These are phyloP conservation scores for Alternaria infectoria DNA, from an alignment of 2,329 filamentous ascomycete genomes.

Conservation along the genomic window DNA sequence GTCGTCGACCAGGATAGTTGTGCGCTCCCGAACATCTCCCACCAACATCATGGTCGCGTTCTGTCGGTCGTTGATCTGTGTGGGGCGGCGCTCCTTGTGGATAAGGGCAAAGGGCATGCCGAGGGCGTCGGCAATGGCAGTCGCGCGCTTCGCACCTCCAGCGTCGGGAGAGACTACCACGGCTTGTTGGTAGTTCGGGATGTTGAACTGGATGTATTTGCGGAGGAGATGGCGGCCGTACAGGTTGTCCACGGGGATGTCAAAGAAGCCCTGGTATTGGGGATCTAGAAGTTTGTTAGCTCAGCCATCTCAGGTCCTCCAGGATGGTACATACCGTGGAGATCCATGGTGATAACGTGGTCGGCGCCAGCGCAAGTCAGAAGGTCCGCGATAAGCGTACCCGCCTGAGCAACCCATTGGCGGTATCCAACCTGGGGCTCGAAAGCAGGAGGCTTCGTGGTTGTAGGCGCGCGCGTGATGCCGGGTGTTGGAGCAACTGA, in stretches of 20 bases:
- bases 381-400: slow-evolving; percentile 91
- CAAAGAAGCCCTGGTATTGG: slow-evolving; percentile 98
- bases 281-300: slow-evolving; percentile 69
- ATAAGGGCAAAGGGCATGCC: slow-evolving; percentile 97
- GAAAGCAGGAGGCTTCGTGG: slow-evolving; percentile 64
- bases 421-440: slow-evolving; percentile 92
- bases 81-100: slow-evolving; percentile 95
- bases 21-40: slow-evolving; percentile 79
- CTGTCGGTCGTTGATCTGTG: slow-evolving; percentile 81
- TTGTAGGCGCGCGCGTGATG: slow-evolving; percentile 28
- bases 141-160: slow-evolving; percentile 94
- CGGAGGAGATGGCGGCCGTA: slow-evolving; percentile 80
- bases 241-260: slow-evolving; percentile 97
- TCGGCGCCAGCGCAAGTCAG: slow-evolving; percentile 95
- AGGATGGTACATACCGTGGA: slow-evolving; percentile 51
- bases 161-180: slow-evolving; percentile 97
- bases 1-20: slow-evolving; percentile 92
- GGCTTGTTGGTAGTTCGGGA: slow-evolving; percentile 81
- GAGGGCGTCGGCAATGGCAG: slow-evolving; percentile 89
- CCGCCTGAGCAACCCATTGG: slow-evolving; percentile 98
- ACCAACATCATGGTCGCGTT: slow-evolving; percentile 92
- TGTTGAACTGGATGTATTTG: slow-evolving; percentile 76
- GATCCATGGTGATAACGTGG: slow-evolving; percentile 96
- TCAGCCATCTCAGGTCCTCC: not conserved
- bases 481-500: slow-evolving; percentile 15